phyloP scores from a whole-genome alignment of 257 asterid genomes.

The Plectranthus barbatus region DNA sequence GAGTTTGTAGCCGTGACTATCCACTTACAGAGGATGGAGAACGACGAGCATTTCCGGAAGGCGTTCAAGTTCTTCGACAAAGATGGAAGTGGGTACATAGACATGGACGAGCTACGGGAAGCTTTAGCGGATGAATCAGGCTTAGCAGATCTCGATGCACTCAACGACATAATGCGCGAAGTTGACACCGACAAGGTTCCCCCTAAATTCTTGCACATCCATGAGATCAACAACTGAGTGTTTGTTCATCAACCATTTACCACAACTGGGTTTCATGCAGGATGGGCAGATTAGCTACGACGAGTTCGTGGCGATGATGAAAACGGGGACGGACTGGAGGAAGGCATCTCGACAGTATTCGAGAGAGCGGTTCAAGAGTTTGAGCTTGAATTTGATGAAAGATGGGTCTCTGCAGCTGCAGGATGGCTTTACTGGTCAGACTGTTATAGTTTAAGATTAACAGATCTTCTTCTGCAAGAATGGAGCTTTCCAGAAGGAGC shows the following conservation, averaged over 20 bases:
- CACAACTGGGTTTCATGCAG: constrained; percentile 29
- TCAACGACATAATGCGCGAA: constrained; percentile 71
- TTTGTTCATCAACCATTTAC: no score
- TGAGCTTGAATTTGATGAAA: constrained; percentile 81
- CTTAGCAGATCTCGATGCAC: constrained; percentile 48
- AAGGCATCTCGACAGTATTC: constrained; percentile 90
- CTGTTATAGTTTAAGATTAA: constrained; percentile 41
- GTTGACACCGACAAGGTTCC: constrained; percentile 91
- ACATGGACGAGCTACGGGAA: constrained; percentile 71
- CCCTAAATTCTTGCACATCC: not conserved
- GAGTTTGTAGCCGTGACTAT: constrained; percentile 94
- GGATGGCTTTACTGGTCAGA: constrained; percentile 70
- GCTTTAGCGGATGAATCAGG: constrained; percentile 73
- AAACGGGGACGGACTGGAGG: constrained; percentile 90
- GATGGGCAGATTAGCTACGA: constrained; percentile 73
- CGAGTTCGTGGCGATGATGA: constrained; percentile 92
- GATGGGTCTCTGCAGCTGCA: constrained; percentile 83
- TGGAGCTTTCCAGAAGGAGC: constrained; percentile 14
- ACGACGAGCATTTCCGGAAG: constrained; percentile 71
- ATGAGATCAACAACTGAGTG: not conserved
- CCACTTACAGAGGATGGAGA: constrained; percentile 86
- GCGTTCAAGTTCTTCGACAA: constrained; percentile 78
- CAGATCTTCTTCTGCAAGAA: not conserved
- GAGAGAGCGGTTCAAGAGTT: constrained; percentile 83
- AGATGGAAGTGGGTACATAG: constrained; percentile 76